phyloP scores from a whole-genome alignment of 108 stramenopile species.

The Pseudonitzschia pungens region DNA sequence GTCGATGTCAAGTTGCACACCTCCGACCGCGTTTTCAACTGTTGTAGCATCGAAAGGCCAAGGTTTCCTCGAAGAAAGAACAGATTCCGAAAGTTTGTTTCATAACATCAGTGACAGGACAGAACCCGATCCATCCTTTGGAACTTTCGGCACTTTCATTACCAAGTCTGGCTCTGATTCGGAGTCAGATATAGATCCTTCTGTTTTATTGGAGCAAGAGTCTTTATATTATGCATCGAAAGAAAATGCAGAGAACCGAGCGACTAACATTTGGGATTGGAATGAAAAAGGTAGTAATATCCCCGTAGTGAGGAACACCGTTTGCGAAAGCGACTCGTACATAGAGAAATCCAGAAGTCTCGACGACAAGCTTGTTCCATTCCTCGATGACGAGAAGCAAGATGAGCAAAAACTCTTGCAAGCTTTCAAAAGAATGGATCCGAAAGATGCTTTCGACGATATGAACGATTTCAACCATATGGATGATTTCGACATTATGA shows the following conservation, averaged over 20 bases:
- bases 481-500: neutral
- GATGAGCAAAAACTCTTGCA: neutral
- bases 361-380: conserved; percentile 5
- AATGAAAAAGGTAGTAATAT: neutral
- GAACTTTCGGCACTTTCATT: neutral
- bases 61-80: neutral
- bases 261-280: neutral
- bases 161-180: conserved; percentile 1
- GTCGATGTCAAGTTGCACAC: neutral
- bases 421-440: neutral
- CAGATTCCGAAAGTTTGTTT: conserved; percentile 11
- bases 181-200: neutral
- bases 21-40: neutral
- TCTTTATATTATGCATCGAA: conserved; percentile 2
- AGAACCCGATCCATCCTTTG: neutral
- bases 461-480: too few relatives aligned
- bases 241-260: neutral
- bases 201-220: conserved; percentile 1
- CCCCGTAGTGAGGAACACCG: neutral
- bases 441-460: neutral
- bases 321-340: neutral
- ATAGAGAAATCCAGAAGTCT: neutral
- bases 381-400: neutral
- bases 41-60: neutral
- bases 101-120: conserved; percentile 6